These are phyloP conservation scores for Nemania abortiva DNA, from an alignment of 2,329 filamentous ascomycete genomes.

Conservation along the genomic window DNA sequence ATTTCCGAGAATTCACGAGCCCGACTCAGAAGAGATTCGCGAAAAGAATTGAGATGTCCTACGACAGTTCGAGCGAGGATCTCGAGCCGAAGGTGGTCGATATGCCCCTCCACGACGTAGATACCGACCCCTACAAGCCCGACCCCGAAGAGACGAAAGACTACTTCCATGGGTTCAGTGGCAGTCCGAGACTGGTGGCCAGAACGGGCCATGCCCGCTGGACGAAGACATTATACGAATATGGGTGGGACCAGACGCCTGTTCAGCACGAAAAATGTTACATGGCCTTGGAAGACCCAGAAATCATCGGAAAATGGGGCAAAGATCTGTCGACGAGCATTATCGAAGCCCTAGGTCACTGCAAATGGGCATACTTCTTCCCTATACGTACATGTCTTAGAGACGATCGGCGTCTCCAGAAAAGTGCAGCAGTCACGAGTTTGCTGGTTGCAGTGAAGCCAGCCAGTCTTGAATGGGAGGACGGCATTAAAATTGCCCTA, in stretches of 20 bases:
- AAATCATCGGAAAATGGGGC: not conserved
- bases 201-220: slow-evolving; percentile 13
- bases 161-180: slow-evolving; percentile 19
- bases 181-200: slow-evolving; percentile 14
- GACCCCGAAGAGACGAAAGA: slow-evolving; percentile 2
- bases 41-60: slow-evolving; percentile 13
- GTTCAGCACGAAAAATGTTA: slow-evolving; percentile 6
- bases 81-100: slow-evolving; percentile 6
- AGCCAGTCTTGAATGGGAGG: slow-evolving; percentile 17
- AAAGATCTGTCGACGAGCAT: slow-evolving; percentile 1
- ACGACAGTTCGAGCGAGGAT: not conserved
- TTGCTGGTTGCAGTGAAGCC: slow-evolving; percentile 15
- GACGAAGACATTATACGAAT: not conserved
- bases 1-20: not conserved
- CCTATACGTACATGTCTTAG: not conserved
- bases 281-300: not conserved
- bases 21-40: not conserved
- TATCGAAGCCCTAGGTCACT: not conserved
- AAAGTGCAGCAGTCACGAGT: not conserved
- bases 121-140: slow-evolving; percentile 8
- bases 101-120: not conserved
- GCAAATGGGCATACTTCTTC: slow-evolving; percentile 13
- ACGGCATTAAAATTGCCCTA: slow-evolving; percentile 4
- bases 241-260: not conserved
- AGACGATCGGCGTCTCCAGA: not conserved